Percentiles rank a stretch among this genome's conserved stretches.
These are phyloP conservation scores for Aspergillus tanneri DNA, from an alignment of 2,329 filamentous ascomycete species.

Conservation along the genomic window DNA sequence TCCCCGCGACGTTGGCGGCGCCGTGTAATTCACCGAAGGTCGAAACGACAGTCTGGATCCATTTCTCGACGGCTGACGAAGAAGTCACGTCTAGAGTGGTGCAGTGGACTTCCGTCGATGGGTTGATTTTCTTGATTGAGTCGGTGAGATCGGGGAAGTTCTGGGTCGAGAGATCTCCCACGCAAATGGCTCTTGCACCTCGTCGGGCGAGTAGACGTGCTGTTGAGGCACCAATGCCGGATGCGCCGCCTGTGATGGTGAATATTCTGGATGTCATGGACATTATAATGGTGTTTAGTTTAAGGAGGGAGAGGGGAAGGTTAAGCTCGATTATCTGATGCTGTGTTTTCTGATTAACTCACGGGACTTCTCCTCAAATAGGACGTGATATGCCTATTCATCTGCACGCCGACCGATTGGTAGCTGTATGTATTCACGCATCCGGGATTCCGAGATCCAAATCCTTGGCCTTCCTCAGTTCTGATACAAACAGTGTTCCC, in stretches of 20 bases:
- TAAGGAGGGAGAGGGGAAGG: neutral
- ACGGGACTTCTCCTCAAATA: too few relatives aligned
- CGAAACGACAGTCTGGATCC: slow-evolving; percentile 9
- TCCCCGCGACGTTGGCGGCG: slow-evolving; percentile 17
- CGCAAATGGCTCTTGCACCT: slow-evolving; percentile 11
- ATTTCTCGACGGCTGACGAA: slow-evolving; percentile 9
- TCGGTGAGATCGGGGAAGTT: slow-evolving; percentile 7
- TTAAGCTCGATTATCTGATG: too few relatives aligned
- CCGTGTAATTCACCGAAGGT: slow-evolving; percentile 16
- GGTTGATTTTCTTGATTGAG: slow-evolving; percentile 10
- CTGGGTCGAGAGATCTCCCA: slow-evolving; percentile 10
- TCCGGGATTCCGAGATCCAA: too few relatives aligned
- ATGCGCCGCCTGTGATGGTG: slow-evolving; percentile 20
- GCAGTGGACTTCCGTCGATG: slow-evolving; percentile 11
- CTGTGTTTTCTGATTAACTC: too few relatives aligned
- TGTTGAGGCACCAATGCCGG: slow-evolving; percentile 20
- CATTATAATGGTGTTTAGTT: neutral
- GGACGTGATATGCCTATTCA: too few relatives aligned
- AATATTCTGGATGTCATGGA: slow-evolving; percentile 3
- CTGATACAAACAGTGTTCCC: too few relatives aligned
- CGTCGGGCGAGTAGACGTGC: slow-evolving; percentile 15
- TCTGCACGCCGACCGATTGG: too few relatives aligned
- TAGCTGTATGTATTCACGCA: too few relatives aligned
- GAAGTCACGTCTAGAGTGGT: slow-evolving; percentile 12
- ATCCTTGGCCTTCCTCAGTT: too few relatives aligned